Base-by-base conservation (phyloP, 2,329 filamentous ascomycete species). In the Colletotrichum sp. region DNA sequence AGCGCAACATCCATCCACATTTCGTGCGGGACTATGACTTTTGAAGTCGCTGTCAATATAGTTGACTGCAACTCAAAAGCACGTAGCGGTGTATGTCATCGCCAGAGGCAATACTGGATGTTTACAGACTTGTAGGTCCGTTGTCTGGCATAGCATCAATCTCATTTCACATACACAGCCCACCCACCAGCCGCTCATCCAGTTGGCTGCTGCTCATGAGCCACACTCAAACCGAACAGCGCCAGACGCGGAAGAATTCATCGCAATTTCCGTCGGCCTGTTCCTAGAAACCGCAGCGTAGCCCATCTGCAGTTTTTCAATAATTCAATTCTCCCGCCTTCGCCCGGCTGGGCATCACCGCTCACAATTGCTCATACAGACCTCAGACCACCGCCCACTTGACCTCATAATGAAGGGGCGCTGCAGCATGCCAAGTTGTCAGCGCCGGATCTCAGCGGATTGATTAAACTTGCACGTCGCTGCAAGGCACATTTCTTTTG, bases 311-410 rank as follows among this genome's bases (percentile, higher is more conserved):
- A 57, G 8, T n/a, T 15, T 36, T 18, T 7, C 67, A 47, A 64
- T 61, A 24, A 34, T 62, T 6, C 51, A 21, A 61, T 71, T 73
- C n/a, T 66, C 21, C 71, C 71, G 71, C 67, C 71, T 70, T 73
- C 66, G 61, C 71, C 71, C 61, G 33, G 71, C 71, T 71, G 58
- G 67, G 71, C 71, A 54, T 51, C 6, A 21, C 6, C 12, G 4
- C n/a, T 21, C 11, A 4, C 43, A n/a, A 62, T 11, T 6, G 34
- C 11, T 38, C n/a, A n/a, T 8, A 2, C 16, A 21, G 18, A 62
- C 16, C 31, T 55, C 43, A 55, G 43, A 36, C 34, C 58, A 61
- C 55, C 27, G 27, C 27, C 29, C n/a, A 43, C 43, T 57, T 8
- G 21, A 24, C 15, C 13, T 27, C 55, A 54, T 57, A 12, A 38